Conservation (phyloP, 2,329 filamentous ascomycete genomes). For the Didymella keratinophila region DNA sequence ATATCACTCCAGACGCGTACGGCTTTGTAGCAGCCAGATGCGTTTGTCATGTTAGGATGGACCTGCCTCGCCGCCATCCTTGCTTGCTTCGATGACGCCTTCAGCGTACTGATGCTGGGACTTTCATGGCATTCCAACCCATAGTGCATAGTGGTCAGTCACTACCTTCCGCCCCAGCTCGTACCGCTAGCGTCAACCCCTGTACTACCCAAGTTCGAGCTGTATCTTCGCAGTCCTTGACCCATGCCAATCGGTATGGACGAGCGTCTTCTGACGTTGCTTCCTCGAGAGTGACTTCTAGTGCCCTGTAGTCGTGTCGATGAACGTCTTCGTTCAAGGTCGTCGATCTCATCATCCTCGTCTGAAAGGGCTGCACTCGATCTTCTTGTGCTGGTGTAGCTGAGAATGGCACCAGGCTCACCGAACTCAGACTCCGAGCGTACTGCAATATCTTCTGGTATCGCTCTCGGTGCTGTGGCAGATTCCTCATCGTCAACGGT, state of each 20-base stretch:
- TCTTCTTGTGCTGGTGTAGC: conserved; percentile 40
- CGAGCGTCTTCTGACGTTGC: conserved; percentile 48
- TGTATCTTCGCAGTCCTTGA: conserved; percentile 53
- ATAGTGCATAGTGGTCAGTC: conserved; percentile 1
- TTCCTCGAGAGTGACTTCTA: conserved; percentile 43
- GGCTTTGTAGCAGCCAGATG: background rate
- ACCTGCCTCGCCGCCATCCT: background rate
- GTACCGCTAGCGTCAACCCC: conserved; percentile 46
- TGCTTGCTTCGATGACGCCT: background rate
- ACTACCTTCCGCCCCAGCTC: conserved; percentile 44
- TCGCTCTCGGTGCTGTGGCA: conserved; percentile 1
- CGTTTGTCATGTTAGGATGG: background rate
- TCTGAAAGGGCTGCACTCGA: conserved; percentile 38
- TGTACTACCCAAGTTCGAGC: conserved; percentile 55
- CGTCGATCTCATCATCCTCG: conserved; percentile 27
- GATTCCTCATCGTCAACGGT: conserved; percentile 27
- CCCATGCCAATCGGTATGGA: conserved; percentile 58
- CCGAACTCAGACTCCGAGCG: conserved; percentile 52
- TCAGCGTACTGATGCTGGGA: background rate
- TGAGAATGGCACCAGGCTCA: conserved; percentile 44
- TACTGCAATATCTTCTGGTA: conserved; percentile 25
- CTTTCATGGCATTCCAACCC: background rate
- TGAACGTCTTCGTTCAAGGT: conserved; percentile 23
- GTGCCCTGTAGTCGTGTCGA: conserved; percentile 24
- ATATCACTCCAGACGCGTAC: background rate